Evolutionary conservation across 2,329 filamentous ascomycete species (phyloP), one percentile per base, ranked within the genome.

Genomic region (Phaeosphaeriaceae sp.): DNA sequence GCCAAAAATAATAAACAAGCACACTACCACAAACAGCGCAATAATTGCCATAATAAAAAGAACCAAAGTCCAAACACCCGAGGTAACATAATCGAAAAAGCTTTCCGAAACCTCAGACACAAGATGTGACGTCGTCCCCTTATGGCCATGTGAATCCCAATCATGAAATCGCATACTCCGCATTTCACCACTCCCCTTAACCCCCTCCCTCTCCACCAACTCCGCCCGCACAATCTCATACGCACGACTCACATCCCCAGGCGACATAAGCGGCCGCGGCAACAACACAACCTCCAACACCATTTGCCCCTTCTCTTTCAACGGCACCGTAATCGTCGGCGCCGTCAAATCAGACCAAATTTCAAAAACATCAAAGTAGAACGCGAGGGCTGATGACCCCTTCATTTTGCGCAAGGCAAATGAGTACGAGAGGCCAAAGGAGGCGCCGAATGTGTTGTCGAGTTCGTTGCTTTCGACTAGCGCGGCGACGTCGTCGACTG

Each of bases 321-420:
- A 34, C 1, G 53, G 41, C 29, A 60, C 40, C 23, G 49, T 54
- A 1, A 60, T 34, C n/a, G 58, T 40, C 0, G 51, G 48, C 0
- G 13, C 32, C 4, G 60, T 37, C 2, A 68, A 42, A 12, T 64
- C 53, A 3, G 55, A 60, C 42, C 54, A 59, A 0, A 66, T n/a
- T 9, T 61, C 58, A 21, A 67, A 48, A 47, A 72, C 30, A 49
- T 71, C 64, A 52, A 72, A 66, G 7, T 63, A 61, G 50, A 70
- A 63, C 1, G 72, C 17, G 0, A 67, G 40, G 3, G 66, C 64
- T 26, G 50, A 35, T 3, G 54, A 53, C 13, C 52, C 41, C 13
- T 52, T 44, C 29, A 70, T 18, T 13, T 29, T 50, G 29, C 54
- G 63, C 1, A 69, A 36, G 0, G 67, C 65, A 36, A 62, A 61